Evolutionary conservation across 345 rosid species (phyloP).

Genomic region (Mercurialis annua): DNA sequence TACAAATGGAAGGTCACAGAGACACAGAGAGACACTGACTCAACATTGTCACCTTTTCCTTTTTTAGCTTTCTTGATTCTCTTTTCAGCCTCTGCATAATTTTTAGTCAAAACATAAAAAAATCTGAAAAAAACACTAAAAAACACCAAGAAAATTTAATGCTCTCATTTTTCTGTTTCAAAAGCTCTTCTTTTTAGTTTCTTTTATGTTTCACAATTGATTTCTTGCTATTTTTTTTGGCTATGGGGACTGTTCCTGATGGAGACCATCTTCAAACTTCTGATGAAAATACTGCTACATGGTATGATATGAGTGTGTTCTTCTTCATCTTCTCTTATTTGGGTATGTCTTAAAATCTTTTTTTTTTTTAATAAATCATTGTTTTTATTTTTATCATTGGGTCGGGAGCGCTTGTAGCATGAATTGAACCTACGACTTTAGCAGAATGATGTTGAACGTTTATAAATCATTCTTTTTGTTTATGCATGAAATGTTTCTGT

Average conservation of each 20-base stretch:
- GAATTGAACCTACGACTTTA: background rate
- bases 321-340: conserved; percentile 28
- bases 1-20: conserved; percentile 13
- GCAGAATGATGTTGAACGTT: background rate
- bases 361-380: background rate
- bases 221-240: background rate
- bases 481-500: too few species aligned
- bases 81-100: conserved; percentile 6
- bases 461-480: too few species aligned
- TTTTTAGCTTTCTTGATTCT: conserved; percentile 17
- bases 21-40: background rate
- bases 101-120: conserved; percentile 9
- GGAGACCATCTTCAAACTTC: conserved; percentile 1
- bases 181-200: background rate
- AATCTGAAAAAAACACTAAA: background rate
- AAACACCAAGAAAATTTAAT: background rate
- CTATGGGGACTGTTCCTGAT: conserved; percentile 25
- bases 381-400: background rate
- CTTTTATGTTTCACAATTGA: background rate
- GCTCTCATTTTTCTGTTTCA: background rate
- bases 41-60: background rate
- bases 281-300: background rate
- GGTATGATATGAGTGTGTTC: conserved; percentile 38
- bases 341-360: conserved; percentile 24
- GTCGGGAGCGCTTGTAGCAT: background rate